Evolutionary conservation across 73 alveolate genomes (phyloP).

Genomic region (Blepharisma japonicum): DNA sequence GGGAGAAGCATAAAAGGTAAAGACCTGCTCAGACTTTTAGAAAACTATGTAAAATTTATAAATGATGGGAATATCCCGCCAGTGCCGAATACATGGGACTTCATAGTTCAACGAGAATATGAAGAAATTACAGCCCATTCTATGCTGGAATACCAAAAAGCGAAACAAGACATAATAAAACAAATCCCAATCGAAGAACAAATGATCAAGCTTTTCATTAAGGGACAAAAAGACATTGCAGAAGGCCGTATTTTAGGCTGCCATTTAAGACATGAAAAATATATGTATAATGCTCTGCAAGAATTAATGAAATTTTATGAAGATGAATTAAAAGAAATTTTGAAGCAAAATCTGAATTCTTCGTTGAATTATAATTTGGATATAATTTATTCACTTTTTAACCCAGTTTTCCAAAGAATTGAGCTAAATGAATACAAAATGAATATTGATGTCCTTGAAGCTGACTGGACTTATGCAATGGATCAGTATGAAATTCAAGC

Average conservation of each 20-base stretch:
- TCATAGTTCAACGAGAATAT: slow-evolving; percentile 1
- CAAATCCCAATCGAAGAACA: slow-evolving; percentile 10
- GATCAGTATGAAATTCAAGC: background rate
- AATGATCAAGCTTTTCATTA: background rate
- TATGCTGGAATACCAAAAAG: background rate
- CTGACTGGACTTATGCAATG: background rate
- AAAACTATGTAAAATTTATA: background rate
- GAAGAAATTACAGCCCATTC: background rate
- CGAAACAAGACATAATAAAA: background rate
- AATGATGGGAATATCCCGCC: background rate
- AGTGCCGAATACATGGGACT: slow-evolving; percentile 11
- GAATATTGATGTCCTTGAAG: slow-evolving; percentile 10
- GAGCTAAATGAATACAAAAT: background rate
- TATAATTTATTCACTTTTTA: slow-evolving; percentile 6
- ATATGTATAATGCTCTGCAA: background rate
- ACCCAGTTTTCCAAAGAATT: background rate
- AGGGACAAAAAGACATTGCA: background rate
- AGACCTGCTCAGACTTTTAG: background rate
- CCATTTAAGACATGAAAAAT: slow-evolving; percentile 4
- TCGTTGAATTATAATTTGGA: background rate
- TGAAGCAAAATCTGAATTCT: background rate
- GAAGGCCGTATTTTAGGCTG: background rate
- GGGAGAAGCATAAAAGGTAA: background rate
- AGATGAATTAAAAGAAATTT: background rate
- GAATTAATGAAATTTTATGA: background rate